Evolutionary conservation across 2,329 filamentous ascomycete genomes (phyloP), one percentile per base, ranked within the genome.

Genomic region (Fusarium circinatum): DNA sequence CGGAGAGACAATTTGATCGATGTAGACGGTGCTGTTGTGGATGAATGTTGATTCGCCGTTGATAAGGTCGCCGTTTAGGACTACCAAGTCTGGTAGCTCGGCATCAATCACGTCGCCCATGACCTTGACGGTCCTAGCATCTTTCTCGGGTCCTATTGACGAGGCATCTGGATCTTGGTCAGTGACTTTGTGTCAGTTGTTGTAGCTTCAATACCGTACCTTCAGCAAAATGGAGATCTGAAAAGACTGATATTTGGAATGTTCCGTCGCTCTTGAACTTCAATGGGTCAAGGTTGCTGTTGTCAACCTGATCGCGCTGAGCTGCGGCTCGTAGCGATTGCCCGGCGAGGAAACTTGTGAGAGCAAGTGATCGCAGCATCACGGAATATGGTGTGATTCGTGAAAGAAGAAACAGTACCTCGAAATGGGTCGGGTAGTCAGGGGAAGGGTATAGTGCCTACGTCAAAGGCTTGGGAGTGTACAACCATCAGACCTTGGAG

Each of bases 51-150:
- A 88, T 67, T 93, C 90, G 38, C 91, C 91, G 0, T 91, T 91
- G 48, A 93, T 90, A 2, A 93, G 82, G 74, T 94, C 92, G 17
- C 92, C 92, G 63, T 93, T 93, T 12, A 93, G 78, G 4, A 94
- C 87, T 2, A 91, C 90, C 0, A 94, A 83, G 38, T 90, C 84
- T 1, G 89, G 86, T 0, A 57, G 47, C 41, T 78, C 76, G 8
- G 57, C 69, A 62, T 84, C 80, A 1, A 85, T 78, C 20, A 85
- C 71, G 8, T 71, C 69, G 13, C 79, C 74, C 22, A 85, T 79
- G 8, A 85, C 82, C n/a, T 75, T 73, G 48, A 80, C 75, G 2
- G 83, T 79, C 22, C 78, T 77, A 51, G 79, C 63, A 68, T 85
- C 83, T 63, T 85, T 82, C 28, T 79, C 73, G 4, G 83, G 81